Conservation (phyloP, 2,329 filamentous ascomycete genomes). For the Sporothrix pallida region DNA sequence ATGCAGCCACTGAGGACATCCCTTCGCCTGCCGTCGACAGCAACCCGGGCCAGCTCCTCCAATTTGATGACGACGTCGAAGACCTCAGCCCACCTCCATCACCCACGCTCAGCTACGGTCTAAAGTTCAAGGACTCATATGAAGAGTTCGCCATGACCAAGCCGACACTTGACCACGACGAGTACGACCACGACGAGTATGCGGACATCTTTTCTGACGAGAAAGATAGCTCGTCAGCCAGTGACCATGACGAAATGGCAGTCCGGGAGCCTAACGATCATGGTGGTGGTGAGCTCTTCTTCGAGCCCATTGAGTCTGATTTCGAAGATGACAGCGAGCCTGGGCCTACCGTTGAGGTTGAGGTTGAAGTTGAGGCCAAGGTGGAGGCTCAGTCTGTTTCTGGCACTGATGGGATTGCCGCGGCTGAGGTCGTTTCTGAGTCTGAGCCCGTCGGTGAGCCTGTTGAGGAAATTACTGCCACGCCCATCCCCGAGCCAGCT, state of each 20-base stretch:
- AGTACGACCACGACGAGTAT: constrained; percentile 26
- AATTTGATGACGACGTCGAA: constrained; percentile 11
- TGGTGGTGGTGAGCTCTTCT: no score
- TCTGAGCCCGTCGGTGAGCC: not conserved
- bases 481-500: not conserved
- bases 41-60: not conserved
- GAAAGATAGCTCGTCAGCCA: not conserved
- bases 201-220: not conserved
- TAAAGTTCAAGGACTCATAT: constrained; percentile 21
- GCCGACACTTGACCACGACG: constrained; percentile 27
- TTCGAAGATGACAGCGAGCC: not conserved
- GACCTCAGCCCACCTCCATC: not conserved
- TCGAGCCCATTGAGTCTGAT: not conserved
- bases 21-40: not conserved
- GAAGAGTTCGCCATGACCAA: constrained; percentile 33
- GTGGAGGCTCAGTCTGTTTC: not conserved
- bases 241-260: not conserved
- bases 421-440: no score
- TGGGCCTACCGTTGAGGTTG: not conserved
- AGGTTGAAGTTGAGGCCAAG: not conserved
- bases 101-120: not conserved
- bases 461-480: not conserved
- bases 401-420: no score
- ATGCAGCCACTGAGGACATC: not conserved
- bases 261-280: not conserved